These are phyloP conservation scores for Patellaria atrata DNA, from an alignment of 495 filamentous ascomycete genomes.

Conservation along the genomic window DNA sequence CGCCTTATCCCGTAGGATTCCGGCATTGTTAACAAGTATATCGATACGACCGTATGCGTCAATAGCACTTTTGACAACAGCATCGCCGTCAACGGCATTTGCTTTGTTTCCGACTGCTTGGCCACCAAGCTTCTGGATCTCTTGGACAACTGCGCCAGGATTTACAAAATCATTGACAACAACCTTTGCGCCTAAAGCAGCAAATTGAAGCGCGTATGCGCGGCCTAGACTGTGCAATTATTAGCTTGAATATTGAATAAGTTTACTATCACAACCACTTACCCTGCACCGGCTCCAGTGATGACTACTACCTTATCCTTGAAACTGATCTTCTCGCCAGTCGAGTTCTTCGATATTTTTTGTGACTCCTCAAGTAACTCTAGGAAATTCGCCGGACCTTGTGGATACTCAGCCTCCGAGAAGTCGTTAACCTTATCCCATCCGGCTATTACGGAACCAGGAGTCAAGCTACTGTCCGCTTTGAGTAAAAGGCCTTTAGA, in stretches of 20 bases:
- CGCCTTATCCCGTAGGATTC: conserved; percentile 94
- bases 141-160: conserved; percentile 81
- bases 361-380: conserved; percentile 70
- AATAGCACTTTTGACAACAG: conserved; percentile 81
- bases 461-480: conserved; percentile 76
- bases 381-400: conserved; percentile 82
- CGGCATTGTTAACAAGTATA: conserved; percentile 92
- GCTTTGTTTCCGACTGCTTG: conserved; percentile 90
- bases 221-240: conserved; percentile 61
- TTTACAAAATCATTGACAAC: conserved; percentile 92
- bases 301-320: conserved; percentile 82
- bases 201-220: conserved; percentile 82
- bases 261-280: conserved; percentile 21
- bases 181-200: conserved; percentile 73
- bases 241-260: conserved; percentile 18
- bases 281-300: conserved; percentile 83
- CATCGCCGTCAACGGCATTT: conserved; percentile 85
- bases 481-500: conserved; percentile 83
- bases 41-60: conserved; percentile 90
- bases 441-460: conserved; percentile 71
- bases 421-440: conserved; percentile 85
- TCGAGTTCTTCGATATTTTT: conserved; percentile 50
- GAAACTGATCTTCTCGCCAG: conserved; percentile 71
- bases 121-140: conserved; percentile 82
- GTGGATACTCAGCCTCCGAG: conserved; percentile 69